These are phyloP conservation scores for Microsporum ferrugineum DNA, from an alignment of 2,329 filamentous ascomycete genomes.

Conservation along the genomic window DNA sequence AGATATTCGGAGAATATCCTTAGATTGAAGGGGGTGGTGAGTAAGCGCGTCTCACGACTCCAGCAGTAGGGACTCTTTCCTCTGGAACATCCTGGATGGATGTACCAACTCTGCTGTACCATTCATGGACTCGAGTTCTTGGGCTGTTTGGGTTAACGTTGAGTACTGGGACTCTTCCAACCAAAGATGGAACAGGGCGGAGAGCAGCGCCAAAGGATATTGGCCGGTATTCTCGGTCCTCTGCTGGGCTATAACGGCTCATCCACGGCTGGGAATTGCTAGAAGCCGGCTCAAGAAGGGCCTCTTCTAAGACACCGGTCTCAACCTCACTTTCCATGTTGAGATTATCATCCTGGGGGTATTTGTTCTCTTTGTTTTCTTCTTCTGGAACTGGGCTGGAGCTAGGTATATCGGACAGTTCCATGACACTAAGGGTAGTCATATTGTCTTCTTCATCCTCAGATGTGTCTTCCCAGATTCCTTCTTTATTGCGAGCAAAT, in stretches of 20 bases:
- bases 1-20: neutral
- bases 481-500: neutral
- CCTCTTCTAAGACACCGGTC: neutral
- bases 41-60: neutral
- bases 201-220: conserved; percentile 2
- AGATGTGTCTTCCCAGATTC: conserved; percentile 6
- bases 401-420: neutral
- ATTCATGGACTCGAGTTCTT: conserved; percentile 5
- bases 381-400: neutral
- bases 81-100: conserved; percentile 1
- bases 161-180: neutral
- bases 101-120: neutral
- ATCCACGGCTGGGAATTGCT: neutral
- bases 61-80: neutral
- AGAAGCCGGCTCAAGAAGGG: neutral
- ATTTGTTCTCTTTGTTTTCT: conserved; percentile 11
- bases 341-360: neutral
- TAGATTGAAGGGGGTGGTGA: neutral
- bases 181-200: conserved; percentile 1
- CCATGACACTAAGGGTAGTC: neutral
- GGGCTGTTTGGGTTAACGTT: conserved; percentile 1
- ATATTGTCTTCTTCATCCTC: conserved; percentile 2
- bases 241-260: neutral
- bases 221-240: neutral
- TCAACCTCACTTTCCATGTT: neutral